Conservation (phyloP, 2,329 filamentous ascomycete species). For the Didymella segeticola region DNA sequence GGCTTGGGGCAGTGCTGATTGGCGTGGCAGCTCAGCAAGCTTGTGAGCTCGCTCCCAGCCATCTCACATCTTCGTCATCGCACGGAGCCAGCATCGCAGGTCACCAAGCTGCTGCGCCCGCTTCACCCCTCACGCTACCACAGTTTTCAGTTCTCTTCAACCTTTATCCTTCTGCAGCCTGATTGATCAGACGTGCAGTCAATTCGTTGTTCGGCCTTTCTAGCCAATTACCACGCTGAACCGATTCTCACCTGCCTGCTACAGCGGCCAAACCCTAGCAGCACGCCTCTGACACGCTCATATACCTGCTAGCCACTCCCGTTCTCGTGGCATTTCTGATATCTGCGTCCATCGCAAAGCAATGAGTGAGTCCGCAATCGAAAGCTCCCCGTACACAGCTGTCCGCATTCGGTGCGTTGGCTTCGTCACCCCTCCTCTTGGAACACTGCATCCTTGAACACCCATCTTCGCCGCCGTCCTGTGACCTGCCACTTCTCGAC, state of each 20-base stretch:
- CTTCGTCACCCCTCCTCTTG: slow-evolving; percentile 11
- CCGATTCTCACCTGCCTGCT: slow-evolving; percentile 10
- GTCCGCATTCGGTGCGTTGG: slow-evolving; percentile 13
- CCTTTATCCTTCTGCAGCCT: neutral
- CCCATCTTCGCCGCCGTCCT: neutral
- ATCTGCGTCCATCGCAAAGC: slow-evolving; percentile 12
- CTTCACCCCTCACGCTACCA: slow-evolving; percentile 16
- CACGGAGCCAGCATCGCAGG: slow-evolving; percentile 1
- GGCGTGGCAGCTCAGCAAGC: slow-evolving; percentile 6
- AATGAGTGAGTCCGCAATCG: slow-evolving; percentile 18
- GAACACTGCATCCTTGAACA: slow-evolving; percentile 1
- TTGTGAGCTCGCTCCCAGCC: slow-evolving; percentile 15
- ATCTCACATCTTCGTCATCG: slow-evolving; percentile 13
- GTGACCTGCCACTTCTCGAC: slow-evolving; percentile 3
- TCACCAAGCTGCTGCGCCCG: slow-evolving; percentile 13
- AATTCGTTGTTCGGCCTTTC: neutral
- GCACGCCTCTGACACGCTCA: slow-evolving; percentile 16
- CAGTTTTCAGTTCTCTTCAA: neutral
- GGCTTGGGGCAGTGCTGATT: slow-evolving; percentile 17
- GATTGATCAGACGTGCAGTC: slow-evolving; percentile 13
- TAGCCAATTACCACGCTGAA: slow-evolving; percentile 17
- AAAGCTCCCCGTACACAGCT: neutral
- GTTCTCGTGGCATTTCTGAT: neutral
- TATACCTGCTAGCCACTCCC: slow-evolving; percentile 10
- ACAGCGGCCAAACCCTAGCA: slow-evolving; percentile 6